Percentiles rank a stretch among this genome's conserved stretches.
phyloP scores from a whole-genome alignment of 2,329 filamentous ascomycete species.

The Ampelomyces quisqualis region DNA sequence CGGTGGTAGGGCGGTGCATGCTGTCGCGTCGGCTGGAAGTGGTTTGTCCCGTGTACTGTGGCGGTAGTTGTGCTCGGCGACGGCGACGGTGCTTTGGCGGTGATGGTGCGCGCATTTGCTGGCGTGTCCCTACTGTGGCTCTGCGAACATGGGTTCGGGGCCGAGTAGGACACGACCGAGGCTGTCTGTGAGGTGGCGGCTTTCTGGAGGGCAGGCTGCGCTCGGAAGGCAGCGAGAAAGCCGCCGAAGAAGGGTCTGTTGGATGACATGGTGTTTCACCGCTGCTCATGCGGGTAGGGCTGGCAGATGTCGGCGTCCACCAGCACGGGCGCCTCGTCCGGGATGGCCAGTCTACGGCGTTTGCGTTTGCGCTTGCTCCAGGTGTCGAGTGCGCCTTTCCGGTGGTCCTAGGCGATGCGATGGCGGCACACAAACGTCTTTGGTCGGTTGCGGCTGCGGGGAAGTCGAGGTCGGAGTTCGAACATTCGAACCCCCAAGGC shows the following conservation, averaged over 20 bases:
- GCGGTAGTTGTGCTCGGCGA: slow-evolving; percentile 42
- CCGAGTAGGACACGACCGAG: slow-evolving; percentile 41
- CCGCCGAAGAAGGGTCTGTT: slow-evolving; percentile 67
- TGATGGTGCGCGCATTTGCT: slow-evolving; percentile 45
- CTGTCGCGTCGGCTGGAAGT: slow-evolving; percentile 46
- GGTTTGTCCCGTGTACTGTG: slow-evolving; percentile 42
- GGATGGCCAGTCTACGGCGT: background rate
- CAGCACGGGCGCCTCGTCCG: background rate
- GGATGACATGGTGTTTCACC: slow-evolving; percentile 61
- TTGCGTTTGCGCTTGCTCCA: no score
- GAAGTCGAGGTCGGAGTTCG: slow-evolving; percentile 1
- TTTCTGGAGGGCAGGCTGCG: slow-evolving; percentile 62
- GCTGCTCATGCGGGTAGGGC: no score
- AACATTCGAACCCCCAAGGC: background rate
- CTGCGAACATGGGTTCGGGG: slow-evolving; percentile 39
- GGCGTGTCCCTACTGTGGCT: slow-evolving; percentile 43
- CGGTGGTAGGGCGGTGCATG: slow-evolving; percentile 43
- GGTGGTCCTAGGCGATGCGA: background rate
- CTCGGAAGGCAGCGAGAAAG: slow-evolving; percentile 67
- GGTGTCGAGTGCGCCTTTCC: background rate
- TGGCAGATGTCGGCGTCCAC: background rate
- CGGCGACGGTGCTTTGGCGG: slow-evolving; percentile 36
- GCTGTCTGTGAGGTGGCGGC: slow-evolving; percentile 49
- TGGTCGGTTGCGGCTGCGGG: slow-evolving; percentile 6
- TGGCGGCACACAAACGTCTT: slow-evolving; percentile 1